phyloP scores from a whole-genome alignment of 2,329 filamentous ascomycete genomes.

The Knufia fluminis region DNA sequence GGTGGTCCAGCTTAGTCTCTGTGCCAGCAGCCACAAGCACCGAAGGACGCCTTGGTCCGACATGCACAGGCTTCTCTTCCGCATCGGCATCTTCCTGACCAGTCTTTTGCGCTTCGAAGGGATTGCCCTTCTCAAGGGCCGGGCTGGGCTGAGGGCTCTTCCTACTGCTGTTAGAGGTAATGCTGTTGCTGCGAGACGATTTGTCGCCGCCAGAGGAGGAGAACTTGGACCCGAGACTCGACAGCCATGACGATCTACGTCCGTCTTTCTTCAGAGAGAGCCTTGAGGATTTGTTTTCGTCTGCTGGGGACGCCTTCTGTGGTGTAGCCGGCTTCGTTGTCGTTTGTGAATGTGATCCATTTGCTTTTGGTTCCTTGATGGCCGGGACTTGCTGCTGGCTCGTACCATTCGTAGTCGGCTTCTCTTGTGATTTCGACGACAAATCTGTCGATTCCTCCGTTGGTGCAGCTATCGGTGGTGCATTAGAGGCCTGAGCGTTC shows the following conservation, averaged over 20 bases:
- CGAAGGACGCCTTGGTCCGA: constrained; percentile 20
- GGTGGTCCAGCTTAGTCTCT: constrained; percentile 49
- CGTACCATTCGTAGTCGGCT: background rate
- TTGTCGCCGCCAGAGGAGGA: constrained; percentile 42
- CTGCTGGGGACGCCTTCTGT: constrained; percentile 8
- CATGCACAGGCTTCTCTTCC: constrained; percentile 2
- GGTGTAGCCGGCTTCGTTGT: background rate
- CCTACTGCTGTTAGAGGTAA: constrained; percentile 24
- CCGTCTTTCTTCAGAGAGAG: constrained; percentile 28
- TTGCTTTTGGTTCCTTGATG: constrained; percentile 6
- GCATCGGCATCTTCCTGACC: constrained; percentile 16
- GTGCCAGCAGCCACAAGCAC: constrained; percentile 23
- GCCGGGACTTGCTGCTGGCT: background rate
- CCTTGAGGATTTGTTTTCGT: constrained; percentile 1
- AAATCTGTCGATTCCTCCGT: background rate
- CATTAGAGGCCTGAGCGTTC: background rate
- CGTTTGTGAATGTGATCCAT: background rate
- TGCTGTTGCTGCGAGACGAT: constrained; percentile 30
- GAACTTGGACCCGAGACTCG: constrained; percentile 87
- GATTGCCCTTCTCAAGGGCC: constrained; percentile 33
- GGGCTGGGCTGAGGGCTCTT: constrained; percentile 27
- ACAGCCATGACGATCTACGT: constrained; percentile 79
- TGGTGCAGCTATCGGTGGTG: background rate
- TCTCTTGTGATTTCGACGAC: background rate
- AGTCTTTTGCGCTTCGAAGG: constrained; percentile 35